phyloP scores from a whole-genome alignment of 2,329 filamentous ascomycete genomes.

The Fusarium sp. region DNA sequence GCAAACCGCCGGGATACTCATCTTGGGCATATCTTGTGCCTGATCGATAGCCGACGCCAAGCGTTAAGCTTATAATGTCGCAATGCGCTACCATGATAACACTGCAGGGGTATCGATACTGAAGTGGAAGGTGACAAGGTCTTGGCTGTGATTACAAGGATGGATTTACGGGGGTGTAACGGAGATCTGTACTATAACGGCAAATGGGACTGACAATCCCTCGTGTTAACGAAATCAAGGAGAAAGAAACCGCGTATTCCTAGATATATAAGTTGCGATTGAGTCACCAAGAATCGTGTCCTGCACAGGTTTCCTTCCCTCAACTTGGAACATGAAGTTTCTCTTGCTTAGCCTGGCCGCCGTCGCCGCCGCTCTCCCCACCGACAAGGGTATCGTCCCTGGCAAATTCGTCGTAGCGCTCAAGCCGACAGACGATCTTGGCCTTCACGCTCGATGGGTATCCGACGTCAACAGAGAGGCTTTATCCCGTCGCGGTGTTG shows the following conservation, averaged over 20 bases:
- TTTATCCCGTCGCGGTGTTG: neutral
- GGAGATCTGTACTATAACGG: neutral
- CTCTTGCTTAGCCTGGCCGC: neutral
- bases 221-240: no score
- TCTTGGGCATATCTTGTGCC: no score
- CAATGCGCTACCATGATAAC: neutral
- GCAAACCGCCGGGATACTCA: no score
- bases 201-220: neutral
- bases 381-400: neutral
- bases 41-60: no score
- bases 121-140: neutral
- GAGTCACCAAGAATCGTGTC: no score
- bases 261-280: neutral
- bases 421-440: neutral
- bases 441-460: neutral
- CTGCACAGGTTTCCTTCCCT: no score
- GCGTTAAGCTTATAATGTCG: neutral
- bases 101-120: fast-evolving
- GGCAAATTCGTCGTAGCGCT: conserved; percentile 4
- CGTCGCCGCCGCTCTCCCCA: neutral
- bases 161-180: neutral
- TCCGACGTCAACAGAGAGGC: neutral
- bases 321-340: neutral
- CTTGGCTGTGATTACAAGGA: neutral
- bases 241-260: neutral